A percentile compares a stretch with the other conserved stretches of the same genome.
These are phyloP conservation scores for Alternaria rosae DNA, from an alignment of 2,329 filamentous ascomycete genomes.

Conservation along the genomic window DNA sequence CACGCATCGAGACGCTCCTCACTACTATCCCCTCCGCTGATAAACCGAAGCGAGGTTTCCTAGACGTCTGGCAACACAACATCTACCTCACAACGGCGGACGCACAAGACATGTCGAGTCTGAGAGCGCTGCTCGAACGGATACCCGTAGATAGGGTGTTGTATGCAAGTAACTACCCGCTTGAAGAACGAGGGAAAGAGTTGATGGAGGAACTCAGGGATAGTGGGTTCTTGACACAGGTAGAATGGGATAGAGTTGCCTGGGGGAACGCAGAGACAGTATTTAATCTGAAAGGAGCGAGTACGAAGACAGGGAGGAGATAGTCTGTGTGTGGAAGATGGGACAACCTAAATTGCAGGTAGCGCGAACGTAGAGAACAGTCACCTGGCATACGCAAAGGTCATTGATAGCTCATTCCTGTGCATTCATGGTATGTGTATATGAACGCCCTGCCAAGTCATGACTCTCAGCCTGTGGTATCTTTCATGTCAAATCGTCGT, in stretches of 20 bases:
- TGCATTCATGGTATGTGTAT: constrained; percentile 28
- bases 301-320: not conserved
- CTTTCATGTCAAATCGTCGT: constrained; percentile 28
- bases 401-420: constrained; percentile 13
- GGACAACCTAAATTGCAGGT: not conserved
- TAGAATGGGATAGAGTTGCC: constrained; percentile 59
- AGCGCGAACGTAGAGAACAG: not conserved
- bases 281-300: constrained; percentile 23
- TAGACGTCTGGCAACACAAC: constrained; percentile 63
- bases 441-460: constrained; percentile 29
- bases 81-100: constrained; percentile 66
- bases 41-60: constrained; percentile 47
- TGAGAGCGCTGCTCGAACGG: constrained; percentile 55
- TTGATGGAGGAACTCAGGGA: constrained; percentile 59
- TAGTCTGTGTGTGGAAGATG: not conserved
- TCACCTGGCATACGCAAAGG: not conserved
- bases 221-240: constrained; percentile 59
- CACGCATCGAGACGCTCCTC: constrained; percentile 51
- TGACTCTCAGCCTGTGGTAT: constrained; percentile 39
- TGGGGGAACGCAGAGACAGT: constrained; percentile 59
- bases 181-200: constrained; percentile 57
- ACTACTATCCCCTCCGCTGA: constrained; percentile 26
- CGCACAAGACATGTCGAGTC: constrained; percentile 58
- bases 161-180: constrained; percentile 67
- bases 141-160: constrained; percentile 61